Evolutionary conservation across 352 stramenopile species (phyloP).

Genomic region (Thalassiosira hispida): DNA sequence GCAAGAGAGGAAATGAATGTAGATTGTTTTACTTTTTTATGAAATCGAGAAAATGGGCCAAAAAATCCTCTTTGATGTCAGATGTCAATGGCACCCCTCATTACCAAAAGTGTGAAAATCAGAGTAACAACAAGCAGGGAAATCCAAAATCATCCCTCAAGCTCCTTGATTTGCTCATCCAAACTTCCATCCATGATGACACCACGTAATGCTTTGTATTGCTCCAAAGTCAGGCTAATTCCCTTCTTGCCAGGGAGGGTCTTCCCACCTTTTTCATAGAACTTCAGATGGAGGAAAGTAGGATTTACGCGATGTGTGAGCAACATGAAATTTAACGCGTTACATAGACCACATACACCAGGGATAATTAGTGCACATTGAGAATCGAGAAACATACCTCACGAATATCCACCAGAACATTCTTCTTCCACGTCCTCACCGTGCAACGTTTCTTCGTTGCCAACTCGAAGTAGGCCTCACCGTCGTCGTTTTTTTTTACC

Average conservation of each 20-base stretch:
- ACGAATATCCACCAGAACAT: constrained; percentile 76
- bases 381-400: constrained; percentile 76
- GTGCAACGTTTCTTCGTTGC: constrained; percentile 65
- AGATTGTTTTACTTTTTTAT: too few species aligned
- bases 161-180: constrained; percentile 58
- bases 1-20: too few species aligned
- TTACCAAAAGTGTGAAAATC: too few species aligned
- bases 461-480: constrained; percentile 76
- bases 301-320: not conserved
- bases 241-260: constrained; percentile 78
- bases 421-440: constrained; percentile 69
- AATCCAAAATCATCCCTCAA: constrained; percentile 43
- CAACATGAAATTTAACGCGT: not conserved
- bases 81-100: not conserved
- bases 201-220: constrained; percentile 62
- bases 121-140: too few species aligned
- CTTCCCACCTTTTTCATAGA: constrained; percentile 80
- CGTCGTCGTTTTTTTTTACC: constrained; percentile 65
- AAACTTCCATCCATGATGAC: constrained; percentile 64
- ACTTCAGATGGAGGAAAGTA: constrained; percentile 25
- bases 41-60: too few species aligned
- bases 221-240: constrained; percentile 68
- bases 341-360: not conserved
- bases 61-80: too few species aligned
- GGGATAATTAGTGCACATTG: too few species aligned